Evolutionary conservation across 352 stramenopile genomes (phyloP), one percentile per base, ranked within the genome.

Genomic region (Phytophthora megakarya): DNA sequence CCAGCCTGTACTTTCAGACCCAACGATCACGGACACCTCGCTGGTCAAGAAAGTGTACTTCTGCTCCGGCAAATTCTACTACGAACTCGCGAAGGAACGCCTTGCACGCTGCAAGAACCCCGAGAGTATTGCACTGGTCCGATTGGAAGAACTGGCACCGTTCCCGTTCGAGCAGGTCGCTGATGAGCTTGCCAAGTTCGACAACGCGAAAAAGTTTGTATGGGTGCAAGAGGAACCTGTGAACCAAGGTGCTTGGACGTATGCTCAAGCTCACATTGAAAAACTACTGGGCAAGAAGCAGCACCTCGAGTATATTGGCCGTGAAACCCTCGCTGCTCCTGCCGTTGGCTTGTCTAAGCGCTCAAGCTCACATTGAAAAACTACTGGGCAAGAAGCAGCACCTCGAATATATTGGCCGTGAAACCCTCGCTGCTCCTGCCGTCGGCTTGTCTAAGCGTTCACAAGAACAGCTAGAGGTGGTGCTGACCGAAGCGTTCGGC

Each of bases 61-160:
- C 45, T 92, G 84, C 65, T 92, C 85, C 12, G 86, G 85, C 25
- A 95, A 95, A 26, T 87, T 95, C 52, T 95, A 92, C 70, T 95
- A 95, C 58, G 86, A 95, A 22, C 74, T 95, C 13, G 77, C 87
- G 25, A 84, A 83, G 54, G 81, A 90, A 46, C 81, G 85, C 15
- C 71, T 73, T 46, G 68, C 64, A 9, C 81, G 78, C 16, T 67
- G 70, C n/a, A 75, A 68, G 19, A 65, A 76, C 33, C 68, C 76
- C 0, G 64, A 83, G 5, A 75, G 79, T 33, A 80, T 89, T 38
- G 85, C 84, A 18, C 84, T 95, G 35, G 57, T 93, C 25, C 85
- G 86, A 45, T 15, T 95, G 25, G 86, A 95, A 75, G 84, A 95
- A 61, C 70, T 93, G 42, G 83, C 86, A n/a, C 86, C 86, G n/a